Evolutionary conservation across 208 protist genomes (phyloP), one percentile per base, ranked within the genome.

Genomic region (Crithidia bombi): DNA sequence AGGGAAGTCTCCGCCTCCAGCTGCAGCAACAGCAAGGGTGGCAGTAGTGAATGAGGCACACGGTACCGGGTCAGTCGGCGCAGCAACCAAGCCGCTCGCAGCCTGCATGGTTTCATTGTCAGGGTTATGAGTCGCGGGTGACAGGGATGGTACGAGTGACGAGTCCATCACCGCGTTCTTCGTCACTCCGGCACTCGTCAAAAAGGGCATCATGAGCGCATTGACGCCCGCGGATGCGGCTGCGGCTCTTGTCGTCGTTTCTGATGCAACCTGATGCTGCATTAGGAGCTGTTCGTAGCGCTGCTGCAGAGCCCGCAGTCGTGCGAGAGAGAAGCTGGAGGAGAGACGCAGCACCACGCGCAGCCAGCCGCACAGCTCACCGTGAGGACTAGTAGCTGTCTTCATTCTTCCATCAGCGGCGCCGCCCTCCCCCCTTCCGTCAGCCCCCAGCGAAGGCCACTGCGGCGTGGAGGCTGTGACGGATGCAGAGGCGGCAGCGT

Each of bases 331-430:
- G 51, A 57, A 57, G 15, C 6, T 6, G 7, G 32, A 17, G 7
- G 32, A 57, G 51, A 57, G 32, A 57, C 51, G 21, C 30, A 57
- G 51, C 30, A 57, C 51, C 3, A 57, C 51, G 2, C 51, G 32
- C 26, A 57, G 51, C 51, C 51, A 57, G 14, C 32, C 51, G 19
- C 25, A 57, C 5, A 23, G 51, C 51, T 39, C 6, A 39, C 51
- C 49, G 49, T 54, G n/a, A n/a, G n/a, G n/a, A n/a, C n/a, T n/a
- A 10, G n/a, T 19, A 5, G 44, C n/a, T 23, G 44, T 7, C 44
- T 17, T 7, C 49, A 54, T 32, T 14, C 14, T 43, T 43, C 10
- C 44, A 50, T n/a, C 44, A 50, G 23, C 6, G 23, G 2, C 38
- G 14, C 14, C 14, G 7, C 38, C 38, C 11, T 43, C 11, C 11